Evolutionary conservation across 164 flowering plant genomes (phyloP), one percentile per base, ranked within the genome.

Genomic region (Houttuynia cordata): DNA sequence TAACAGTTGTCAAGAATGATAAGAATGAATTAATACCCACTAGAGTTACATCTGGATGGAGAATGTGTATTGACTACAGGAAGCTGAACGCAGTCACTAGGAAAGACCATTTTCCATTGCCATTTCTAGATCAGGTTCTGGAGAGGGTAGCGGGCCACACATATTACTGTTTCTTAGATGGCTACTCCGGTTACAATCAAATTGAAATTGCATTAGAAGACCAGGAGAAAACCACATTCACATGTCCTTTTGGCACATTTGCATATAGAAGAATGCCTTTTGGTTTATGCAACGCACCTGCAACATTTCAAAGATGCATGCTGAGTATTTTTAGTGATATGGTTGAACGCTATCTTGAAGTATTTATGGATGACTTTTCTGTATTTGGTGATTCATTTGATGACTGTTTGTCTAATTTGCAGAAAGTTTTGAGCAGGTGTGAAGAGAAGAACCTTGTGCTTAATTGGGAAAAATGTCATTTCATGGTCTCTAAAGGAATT

Each of bases 211-310:
- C 64, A 13, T 45, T 4, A 0, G 54, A 60, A 10, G 64, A 62
- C 17, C 45, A 62, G 51, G 56, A 52, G 57, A 25, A 62, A 9
- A 51, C 64, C 9, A 51, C 64, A 1, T 62, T 62, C 53, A 62
- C 24, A 14, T 62, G 57, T 15, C 56, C 56, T 6, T 62, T 24
- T 30, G 45, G 53, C 0, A 60, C 53, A 18, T 60, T 62, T 51
- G 14, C 49, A 1, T 61, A 8, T 19, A 0, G 41, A 4, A 24
- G 47, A 3, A 64, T 56, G 60, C 61, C 61, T 1, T 64, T 64
- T 3, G 21, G 20, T 0, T 21, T 50, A 19, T 61, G 47, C 30
- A 61, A 61, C 20, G 23, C 24, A 10, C 56, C 23, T 0, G 24
- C 41, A 1, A 62, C 64, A 1, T 62, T 62, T 15, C 22, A 62